Conservation (phyloP, 2,329 filamentous ascomycete genomes). For the Sporothrix luriei region DNA sequence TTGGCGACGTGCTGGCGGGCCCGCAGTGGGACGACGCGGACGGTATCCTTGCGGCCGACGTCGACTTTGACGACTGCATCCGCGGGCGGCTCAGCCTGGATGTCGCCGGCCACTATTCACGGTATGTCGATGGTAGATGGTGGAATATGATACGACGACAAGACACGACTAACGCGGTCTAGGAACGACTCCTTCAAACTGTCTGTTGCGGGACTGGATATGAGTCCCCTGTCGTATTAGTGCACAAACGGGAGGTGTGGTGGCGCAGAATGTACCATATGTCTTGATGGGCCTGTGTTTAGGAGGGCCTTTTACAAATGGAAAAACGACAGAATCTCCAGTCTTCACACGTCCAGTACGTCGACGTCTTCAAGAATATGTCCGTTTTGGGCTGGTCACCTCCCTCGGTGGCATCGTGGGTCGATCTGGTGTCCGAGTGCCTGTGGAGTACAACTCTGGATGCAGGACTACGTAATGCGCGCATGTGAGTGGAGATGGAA, state of each 20-base stretch:
- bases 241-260: not conserved
- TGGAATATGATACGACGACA: not conserved
- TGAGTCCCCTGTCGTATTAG: slow-evolving; percentile 59
- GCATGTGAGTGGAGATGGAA: no score
- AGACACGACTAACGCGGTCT: not conserved
- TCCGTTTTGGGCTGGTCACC: no score
- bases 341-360: no score
- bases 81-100: slow-evolving; percentile 81
- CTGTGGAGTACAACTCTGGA: no score
- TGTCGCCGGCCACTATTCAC: slow-evolving; percentile 81
- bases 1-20: slow-evolving; percentile 76
- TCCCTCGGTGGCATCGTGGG: no score
- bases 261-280: not conserved
- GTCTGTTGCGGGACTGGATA: slow-evolving; percentile 59
- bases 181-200: slow-evolving; percentile 65
- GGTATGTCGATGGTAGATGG: slow-evolving; percentile 51
- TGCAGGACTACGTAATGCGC: no score
- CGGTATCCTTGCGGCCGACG: slow-evolving; percentile 68
- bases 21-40: slow-evolving; percentile 81
- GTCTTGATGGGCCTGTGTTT: not conserved
- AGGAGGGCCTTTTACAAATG: no score
- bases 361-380: no score
- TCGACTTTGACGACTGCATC: slow-evolving; percentile 87
- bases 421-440: no score
- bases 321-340: no score